Evolutionary conservation across 2,329 filamentous ascomycete species (phyloP).

Genomic region (Clathrospora elynae): DNA sequence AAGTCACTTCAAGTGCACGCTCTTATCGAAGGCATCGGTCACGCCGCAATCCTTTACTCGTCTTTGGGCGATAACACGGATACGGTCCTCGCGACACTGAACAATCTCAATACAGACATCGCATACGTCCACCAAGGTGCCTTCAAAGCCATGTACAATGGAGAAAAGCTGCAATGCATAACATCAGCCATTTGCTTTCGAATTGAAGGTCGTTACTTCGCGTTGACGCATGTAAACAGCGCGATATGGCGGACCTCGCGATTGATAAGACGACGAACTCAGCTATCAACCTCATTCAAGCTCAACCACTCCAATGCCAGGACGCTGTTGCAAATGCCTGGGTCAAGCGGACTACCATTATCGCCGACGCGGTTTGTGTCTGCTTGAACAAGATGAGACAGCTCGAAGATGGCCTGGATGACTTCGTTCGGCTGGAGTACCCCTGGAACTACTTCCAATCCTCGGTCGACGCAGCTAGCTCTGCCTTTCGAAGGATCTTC

Average conservation of each 20-base stretch:
- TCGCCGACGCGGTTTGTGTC: constrained; percentile 53
- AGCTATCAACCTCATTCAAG: constrained; percentile 51
- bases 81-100: constrained; percentile 50
- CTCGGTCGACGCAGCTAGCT: constrained; percentile 49
- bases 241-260: constrained; percentile 53
- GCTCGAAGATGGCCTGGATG: constrained; percentile 50
- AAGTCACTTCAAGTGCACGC: constrained; percentile 53
- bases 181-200: constrained; percentile 36
- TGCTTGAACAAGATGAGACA: constrained; percentile 49
- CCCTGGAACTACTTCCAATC: constrained; percentile 52
- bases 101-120: constrained; percentile 54
- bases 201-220: constrained; percentile 47
- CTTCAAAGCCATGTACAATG: constrained; percentile 54
- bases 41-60: constrained; percentile 51
- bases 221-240: constrained; percentile 53
- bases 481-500: constrained; percentile 53
- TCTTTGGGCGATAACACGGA: constrained; percentile 52
- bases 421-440: constrained; percentile 55
- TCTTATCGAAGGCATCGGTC: constrained; percentile 53
- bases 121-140: constrained; percentile 55
- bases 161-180: constrained; percentile 45
- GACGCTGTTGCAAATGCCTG: constrained; percentile 53
- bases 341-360: constrained; percentile 53
- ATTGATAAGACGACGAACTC: constrained; percentile 55
- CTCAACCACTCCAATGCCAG: constrained; percentile 48